Base-by-base conservation (phyloP, 805 yeast genomes). In the Yarrowia alimentaria region DNA sequence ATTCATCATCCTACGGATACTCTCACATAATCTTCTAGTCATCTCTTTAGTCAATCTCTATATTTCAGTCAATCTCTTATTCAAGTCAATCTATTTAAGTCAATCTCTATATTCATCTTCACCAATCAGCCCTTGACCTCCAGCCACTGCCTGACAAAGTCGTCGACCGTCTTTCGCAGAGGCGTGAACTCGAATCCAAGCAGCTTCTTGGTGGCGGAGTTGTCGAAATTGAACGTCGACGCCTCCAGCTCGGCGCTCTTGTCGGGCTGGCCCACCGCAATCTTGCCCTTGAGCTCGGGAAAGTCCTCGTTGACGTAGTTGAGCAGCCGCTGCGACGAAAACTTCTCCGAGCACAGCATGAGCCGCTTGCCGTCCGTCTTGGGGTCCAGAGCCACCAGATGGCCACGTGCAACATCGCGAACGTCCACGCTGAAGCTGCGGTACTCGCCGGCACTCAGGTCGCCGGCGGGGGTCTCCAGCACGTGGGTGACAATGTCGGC, bases 391-490 rank as follows among this genome's bases (percentile, higher is more conserved):
- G 82, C 79, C n/a, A 61, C 56, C 11, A 78, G 58, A 58, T 81
- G 86, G 5, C 81, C 79, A 40, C 60, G 61, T 6, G 85, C 83
- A 32, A 77, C 83, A 58, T 81, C 85, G 59, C 83, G 70, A 5
- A 80, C 84, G 61, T 80, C 84, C 26, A 76, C 68, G 47, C 43
- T 24, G 30, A 37, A 37, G 12, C 30, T 24, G n/a, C 25, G 24
- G 43, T 62, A 72, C 13, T 57, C 34, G 6, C 43, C 43, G 2
- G 22, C 20, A 3, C 28, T 16, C 9, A 16, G 21, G 18, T 28
- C 33, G 3, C 17, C 13, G 12, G 18, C 30, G 22, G 20, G 13
- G 13, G 14, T 24, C 21, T 37, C 43, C 14, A 37, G 43, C 8
- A 30, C 43, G 11, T 30, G 43, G 14, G 43, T 26, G 10, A 40